Conservation (phyloP, 495 filamentous ascomycete species). For the Rhypophila decipiens region DNA sequence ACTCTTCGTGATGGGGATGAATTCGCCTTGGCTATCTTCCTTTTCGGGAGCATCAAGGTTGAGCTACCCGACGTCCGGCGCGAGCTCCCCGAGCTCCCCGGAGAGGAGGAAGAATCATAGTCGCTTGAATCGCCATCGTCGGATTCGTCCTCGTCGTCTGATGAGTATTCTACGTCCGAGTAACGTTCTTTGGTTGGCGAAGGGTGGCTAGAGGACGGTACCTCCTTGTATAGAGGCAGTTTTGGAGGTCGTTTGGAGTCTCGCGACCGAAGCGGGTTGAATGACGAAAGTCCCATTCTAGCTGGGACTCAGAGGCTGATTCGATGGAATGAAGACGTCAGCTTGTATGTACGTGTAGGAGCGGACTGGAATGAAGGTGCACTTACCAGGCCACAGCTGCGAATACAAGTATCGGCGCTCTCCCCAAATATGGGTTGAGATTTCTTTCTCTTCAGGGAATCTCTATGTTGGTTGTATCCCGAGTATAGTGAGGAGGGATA, state of each 20-base stretch:
- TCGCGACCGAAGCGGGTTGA: constrained; percentile 28
- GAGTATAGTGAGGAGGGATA: too few relatives aligned
- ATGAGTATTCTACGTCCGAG: constrained; percentile 37
- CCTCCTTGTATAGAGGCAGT: constrained; percentile 38
- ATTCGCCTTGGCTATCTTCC: constrained; percentile 24
- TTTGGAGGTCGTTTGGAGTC: constrained; percentile 28
- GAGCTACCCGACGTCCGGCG: constrained; percentile 43
- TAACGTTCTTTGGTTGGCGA: constrained; percentile 36
- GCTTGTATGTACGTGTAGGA: too few relatives aligned
- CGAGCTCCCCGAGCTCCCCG: constrained; percentile 30
- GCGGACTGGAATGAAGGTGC: too few relatives aligned
- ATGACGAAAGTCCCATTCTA: constrained; percentile 22
- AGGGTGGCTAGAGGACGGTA: constrained; percentile 11
- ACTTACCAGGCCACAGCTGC: too few relatives aligned
- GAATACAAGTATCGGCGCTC: too few relatives aligned
- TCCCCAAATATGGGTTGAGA: too few relatives aligned
- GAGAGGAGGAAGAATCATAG: constrained; percentile 26
- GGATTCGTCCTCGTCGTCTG: constrained; percentile 34
- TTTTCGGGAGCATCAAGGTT: constrained; percentile 50
- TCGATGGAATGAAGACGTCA: too few relatives aligned
- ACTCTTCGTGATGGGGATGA: constrained; percentile 33
- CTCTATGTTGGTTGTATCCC: too few relatives aligned
- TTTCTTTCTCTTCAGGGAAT: too few relatives aligned
- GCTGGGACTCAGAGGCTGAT: too few relatives aligned
- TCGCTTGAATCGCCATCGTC: constrained; percentile 36